Percentiles rank a stretch among this genome's conserved stretches.
These are phyloP conservation scores for Pseudozyma hubeiensis DNA, from an alignment of 1,284 basidiomycete genomes.

Conservation along the genomic window DNA sequence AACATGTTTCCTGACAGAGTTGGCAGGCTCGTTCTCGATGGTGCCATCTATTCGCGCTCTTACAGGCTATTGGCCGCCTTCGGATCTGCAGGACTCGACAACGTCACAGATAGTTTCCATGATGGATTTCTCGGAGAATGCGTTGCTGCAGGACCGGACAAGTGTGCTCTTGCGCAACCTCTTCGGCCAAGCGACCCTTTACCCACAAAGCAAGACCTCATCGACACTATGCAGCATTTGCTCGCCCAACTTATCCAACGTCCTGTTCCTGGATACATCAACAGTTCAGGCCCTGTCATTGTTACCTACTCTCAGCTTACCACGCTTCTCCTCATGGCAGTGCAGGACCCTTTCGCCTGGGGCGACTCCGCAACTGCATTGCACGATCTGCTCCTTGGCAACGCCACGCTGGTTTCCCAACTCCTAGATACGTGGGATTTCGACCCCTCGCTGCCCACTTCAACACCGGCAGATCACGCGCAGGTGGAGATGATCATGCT, in stretches of 20 bases:
- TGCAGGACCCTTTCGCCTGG: conserved; percentile 31
- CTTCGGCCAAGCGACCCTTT: background rate
- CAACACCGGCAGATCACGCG: background rate
- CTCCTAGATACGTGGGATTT: conserved; percentile 28
- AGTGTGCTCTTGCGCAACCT: conserved; percentile 29
- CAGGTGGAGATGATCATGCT: conserved; percentile 19
- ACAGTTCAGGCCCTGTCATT: conserved; percentile 19
- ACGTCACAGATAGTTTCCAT: conserved; percentile 34
- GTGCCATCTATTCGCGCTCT: conserved; percentile 33
- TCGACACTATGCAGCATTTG: conserved; percentile 16
- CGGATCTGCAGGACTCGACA: conserved; percentile 33
- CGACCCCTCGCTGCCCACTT: conserved; percentile 12
- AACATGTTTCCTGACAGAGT: conserved; percentile 41
- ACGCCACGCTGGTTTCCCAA: conserved; percentile 17
- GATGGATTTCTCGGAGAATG: conserved; percentile 48
- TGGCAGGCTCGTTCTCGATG: conserved; percentile 37
- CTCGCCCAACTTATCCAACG: conserved; percentile 16
- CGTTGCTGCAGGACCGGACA: conserved; percentile 28
- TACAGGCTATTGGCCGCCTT: conserved; percentile 26
- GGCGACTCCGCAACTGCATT: conserved; percentile 16
- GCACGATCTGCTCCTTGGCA: conserved; percentile 17
- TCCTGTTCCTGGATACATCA: conserved; percentile 23
- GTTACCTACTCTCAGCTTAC: conserved; percentile 35
- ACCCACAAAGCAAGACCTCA: conserved; percentile 3
- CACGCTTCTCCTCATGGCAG: conserved; percentile 16